phyloP scores from a whole-genome alignment of 805 yeast species.

The Yamadazyma nakazawae region DNA sequence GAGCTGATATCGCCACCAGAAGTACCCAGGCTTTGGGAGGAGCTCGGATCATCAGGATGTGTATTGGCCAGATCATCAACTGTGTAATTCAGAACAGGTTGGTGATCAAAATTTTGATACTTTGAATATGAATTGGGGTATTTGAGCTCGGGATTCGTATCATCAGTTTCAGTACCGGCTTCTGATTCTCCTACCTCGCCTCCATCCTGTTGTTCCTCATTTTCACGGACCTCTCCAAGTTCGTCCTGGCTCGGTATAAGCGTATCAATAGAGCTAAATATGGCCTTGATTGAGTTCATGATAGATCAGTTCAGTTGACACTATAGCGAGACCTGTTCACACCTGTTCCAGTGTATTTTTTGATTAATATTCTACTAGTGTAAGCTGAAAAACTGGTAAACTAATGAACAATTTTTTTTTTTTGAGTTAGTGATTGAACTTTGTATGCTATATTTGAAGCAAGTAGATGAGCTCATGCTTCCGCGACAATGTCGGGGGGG shows the following conservation, averaged over 20 bases:
- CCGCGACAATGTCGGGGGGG: neutral
- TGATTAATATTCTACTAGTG: too few species aligned
- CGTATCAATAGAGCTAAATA: conserved; percentile 32
- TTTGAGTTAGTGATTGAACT: too few species aligned
- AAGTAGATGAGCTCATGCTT: neutral
- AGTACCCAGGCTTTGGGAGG: neutral
- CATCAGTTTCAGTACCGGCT: neutral
- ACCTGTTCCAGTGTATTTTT: too few species aligned
- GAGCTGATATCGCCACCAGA: neutral
- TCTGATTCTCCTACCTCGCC: neutral
- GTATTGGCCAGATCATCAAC: neutral
- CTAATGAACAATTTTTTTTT: too few species aligned
- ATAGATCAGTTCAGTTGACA: neutral
- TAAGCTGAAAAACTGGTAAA: too few species aligned
- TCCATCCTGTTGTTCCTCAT: neutral
- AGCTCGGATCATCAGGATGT: neutral
- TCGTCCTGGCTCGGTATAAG: conserved; percentile 15
- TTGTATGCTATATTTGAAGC: neutral
- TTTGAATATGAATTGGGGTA: neutral
- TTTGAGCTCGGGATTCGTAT: neutral
- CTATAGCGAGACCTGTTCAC: neutral
- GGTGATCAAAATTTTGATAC: too few species aligned
- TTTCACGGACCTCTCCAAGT: neutral
- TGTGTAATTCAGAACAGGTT: too few species aligned
- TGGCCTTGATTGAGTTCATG: conserved; percentile 35